Evolutionary conservation across 139 green algal genomes (phyloP).

Genomic region (Astrephomene gubernaculifera): DNA sequence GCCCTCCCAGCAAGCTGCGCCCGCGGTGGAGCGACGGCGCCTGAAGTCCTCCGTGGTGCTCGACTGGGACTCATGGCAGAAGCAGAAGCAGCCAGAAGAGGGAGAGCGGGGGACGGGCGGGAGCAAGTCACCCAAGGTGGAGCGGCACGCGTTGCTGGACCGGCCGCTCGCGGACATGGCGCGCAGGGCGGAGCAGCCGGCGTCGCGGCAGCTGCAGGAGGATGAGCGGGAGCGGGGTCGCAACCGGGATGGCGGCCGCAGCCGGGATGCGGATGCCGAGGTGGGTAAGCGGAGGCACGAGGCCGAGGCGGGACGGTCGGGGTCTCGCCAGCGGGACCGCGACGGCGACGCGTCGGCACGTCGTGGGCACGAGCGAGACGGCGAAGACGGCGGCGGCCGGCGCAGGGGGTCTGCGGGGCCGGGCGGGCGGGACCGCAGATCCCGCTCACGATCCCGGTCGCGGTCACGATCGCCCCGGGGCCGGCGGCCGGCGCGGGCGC

Average conservation of each 20-base stretch:
- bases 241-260: not conserved
- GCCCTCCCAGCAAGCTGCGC: not conserved
- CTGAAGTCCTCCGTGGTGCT: conserved; percentile 23
- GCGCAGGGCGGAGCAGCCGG: not conserved
- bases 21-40: not conserved
- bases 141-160: not conserved
- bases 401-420: not conserved
- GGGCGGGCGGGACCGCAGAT: not conserved
- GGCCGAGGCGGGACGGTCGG: not conserved
- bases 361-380: not conserved
- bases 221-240: not conserved
- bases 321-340: not conserved
- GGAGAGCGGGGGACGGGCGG: not conserved
- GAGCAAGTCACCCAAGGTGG: not conserved
- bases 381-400: not conserved
- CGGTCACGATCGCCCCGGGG: conserved; percentile 20
- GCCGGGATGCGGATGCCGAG: too few species aligned
- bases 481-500: not conserved
- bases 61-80: not conserved
- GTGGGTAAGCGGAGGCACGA: not conserved
- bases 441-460: conserved; percentile 7
- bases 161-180: not conserved
- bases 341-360: not conserved
- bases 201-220: not conserved
- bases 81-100: not conserved